Conservation (phyloP, 345 rosid species). For the Brassica juncea region DNA sequence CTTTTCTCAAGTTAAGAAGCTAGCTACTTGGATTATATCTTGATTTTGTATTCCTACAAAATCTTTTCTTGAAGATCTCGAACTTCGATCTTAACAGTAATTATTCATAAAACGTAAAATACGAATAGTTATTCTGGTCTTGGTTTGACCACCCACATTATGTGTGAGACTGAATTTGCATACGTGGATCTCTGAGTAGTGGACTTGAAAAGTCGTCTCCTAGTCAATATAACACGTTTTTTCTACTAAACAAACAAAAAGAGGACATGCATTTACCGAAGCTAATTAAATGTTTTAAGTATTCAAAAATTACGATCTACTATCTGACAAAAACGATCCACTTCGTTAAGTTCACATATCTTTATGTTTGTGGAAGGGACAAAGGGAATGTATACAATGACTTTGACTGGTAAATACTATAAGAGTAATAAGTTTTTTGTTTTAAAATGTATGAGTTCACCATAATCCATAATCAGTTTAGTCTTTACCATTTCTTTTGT, state of each 20-base stretch:
- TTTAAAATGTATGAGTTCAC: not conserved
- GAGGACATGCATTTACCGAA: slow-evolving; percentile 3
- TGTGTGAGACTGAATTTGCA: not conserved
- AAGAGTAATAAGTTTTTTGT: not conserved
- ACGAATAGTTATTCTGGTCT: not conserved
- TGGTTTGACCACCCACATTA: not conserved
- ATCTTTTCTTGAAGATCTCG: not conserved
- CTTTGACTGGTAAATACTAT: not conserved
- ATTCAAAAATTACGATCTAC: slow-evolving; percentile 7
- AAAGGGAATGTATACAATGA: not conserved
- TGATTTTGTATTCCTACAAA: not conserved
- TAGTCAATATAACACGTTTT: not conserved
- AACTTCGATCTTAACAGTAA: slow-evolving; percentile 17
- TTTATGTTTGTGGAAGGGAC: not conserved
- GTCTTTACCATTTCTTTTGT: not conserved
- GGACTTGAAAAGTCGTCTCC: not conserved
- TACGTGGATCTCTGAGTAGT: not conserved
- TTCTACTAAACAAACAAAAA: not conserved
- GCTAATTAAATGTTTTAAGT: not conserved
- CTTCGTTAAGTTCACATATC: slow-evolving; percentile 13
- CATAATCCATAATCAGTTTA: not conserved
- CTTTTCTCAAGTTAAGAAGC: slow-evolving; percentile 5
- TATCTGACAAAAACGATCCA: slow-evolving; percentile 3
- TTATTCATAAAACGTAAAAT: not conserved
- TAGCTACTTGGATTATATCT: not conserved